Evolutionary conservation across 495 filamentous ascomycete genomes (phyloP), one percentile per base, ranked within the genome.

Genomic region (Penicillium samsonianum): DNA sequence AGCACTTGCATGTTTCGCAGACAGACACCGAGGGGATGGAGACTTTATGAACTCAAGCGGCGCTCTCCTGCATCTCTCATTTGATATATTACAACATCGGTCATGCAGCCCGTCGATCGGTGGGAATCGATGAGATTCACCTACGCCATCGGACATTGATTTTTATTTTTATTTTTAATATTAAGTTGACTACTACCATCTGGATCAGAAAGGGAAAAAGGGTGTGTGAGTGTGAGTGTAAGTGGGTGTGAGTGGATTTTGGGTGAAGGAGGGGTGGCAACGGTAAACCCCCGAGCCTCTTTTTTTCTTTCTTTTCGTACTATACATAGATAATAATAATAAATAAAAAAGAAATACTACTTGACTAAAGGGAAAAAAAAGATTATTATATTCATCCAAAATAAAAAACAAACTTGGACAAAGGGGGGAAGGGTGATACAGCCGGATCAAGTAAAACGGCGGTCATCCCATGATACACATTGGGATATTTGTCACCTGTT

Each of bases 21-120:
- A 62, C 51, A 63, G 59, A 62, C 51, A 35, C 35, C 35, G 69
- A 71, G 71, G 68, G 65, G 41, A 67, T 57, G 54, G 61, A 66
- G 64, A 55, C 67, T 72, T 78, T 73, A 78, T 71, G 67, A 67
- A 66, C 68, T 62, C 61, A 50, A 60, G 61, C 65, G 70, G 61
- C 62, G 60, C 61, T 70, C 71, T 80, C 64, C 73, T 68, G 68
- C 72, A 71, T 64, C 73, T 78, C 76, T 74, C 79, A 82, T 80
- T 82, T 80, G 80, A 74, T 78, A 72, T 75, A 73, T 74, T 73
- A 71, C 65, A 69, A 67, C 69, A 69, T 68, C 65, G 72, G 75
- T 78, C 77, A 78, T 79, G 77, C 77, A 78, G 71, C 70, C 61
- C 63, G 73, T 74, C 67, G 72, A 76, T 76, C 73, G 67, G 65